Evolutionary conservation across 2,329 filamentous ascomycete genomes (phyloP).

Genomic region (Fusarium haematococcum): DNA sequence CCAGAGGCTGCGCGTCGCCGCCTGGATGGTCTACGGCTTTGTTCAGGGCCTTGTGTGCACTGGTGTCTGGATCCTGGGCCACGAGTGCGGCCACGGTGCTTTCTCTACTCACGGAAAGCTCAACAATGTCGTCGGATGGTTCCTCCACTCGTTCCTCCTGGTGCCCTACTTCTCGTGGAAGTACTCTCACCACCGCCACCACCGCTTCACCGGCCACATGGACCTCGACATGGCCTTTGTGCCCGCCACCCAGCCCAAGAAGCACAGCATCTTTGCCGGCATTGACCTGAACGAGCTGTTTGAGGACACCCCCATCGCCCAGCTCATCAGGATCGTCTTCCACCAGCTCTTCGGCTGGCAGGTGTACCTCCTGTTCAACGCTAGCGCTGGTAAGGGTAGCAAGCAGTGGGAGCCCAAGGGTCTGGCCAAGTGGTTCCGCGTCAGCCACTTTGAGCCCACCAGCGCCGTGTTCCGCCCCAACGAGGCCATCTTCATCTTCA

Average conservation of each 20-base stretch:
- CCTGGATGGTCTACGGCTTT: constrained; percentile 72
- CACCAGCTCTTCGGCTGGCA: constrained; percentile 76
- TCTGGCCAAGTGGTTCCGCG: constrained; percentile 54
- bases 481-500: constrained; percentile 66
- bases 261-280: constrained; percentile 51
- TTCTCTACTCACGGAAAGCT: constrained; percentile 68
- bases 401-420: constrained; percentile 55
- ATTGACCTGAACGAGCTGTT: constrained; percentile 64
- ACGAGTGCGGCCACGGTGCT: constrained; percentile 78
- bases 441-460: constrained; percentile 71
- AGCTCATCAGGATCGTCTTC: constrained; percentile 64
- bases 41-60: constrained; percentile 74
- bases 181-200: constrained; percentile 76
- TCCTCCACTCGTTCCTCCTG: constrained; percentile 73
- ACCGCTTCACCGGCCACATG: constrained; percentile 76
- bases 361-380: constrained; percentile 72
- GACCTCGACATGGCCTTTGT: constrained; percentile 76
- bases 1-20: constrained; percentile 55
- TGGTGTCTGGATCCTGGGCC: constrained; percentile 77
- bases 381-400: constrained; percentile 61
- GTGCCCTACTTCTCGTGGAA: constrained; percentile 82
- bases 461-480: constrained; percentile 70
- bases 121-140: constrained; percentile 73
- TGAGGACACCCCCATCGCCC: constrained; percentile 72
- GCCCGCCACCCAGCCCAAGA: constrained; percentile 58